phyloP scores from a whole-genome alignment of 305 asterid genomes.

The Fraxinus dipetala region DNA sequence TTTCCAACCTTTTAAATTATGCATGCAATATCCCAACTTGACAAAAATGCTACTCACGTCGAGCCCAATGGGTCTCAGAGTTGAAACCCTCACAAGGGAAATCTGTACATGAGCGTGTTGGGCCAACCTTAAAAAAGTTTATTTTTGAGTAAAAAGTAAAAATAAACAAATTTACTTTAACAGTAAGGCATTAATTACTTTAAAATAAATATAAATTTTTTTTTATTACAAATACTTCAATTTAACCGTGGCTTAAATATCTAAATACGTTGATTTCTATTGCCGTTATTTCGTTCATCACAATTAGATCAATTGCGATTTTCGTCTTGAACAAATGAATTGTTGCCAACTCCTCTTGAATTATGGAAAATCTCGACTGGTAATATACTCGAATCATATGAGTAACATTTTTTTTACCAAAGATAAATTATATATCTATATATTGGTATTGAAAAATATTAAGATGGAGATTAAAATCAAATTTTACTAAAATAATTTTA shows the following conservation, averaged over 20 bases:
- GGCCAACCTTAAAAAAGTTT: neutral
- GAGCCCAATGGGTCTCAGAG: neutral
- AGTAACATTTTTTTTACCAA: neutral
- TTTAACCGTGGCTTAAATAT: neutral
- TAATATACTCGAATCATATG: neutral
- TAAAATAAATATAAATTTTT: no score
- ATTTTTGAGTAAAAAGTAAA: neutral
- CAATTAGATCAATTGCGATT: neutral
- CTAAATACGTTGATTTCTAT: neutral
- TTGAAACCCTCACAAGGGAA: neutral
- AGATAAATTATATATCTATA: neutral
- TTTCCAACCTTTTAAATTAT: no score
- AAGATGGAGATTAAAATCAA: neutral
- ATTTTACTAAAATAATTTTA: neutral
- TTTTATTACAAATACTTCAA: neutral
- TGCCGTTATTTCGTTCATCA: neutral
- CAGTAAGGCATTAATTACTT: neutral
- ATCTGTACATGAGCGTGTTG: neutral
- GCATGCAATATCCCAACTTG: no score
- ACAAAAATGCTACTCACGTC: neutral
- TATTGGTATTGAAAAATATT: neutral
- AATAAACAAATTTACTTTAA: neutral
- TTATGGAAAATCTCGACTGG: neutral
- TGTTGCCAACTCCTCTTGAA: neutral
- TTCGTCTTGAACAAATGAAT: neutral